phyloP scores from a whole-genome alignment of 2,329 filamentous ascomycete species.

The Pseudopithomyces chartarum region DNA sequence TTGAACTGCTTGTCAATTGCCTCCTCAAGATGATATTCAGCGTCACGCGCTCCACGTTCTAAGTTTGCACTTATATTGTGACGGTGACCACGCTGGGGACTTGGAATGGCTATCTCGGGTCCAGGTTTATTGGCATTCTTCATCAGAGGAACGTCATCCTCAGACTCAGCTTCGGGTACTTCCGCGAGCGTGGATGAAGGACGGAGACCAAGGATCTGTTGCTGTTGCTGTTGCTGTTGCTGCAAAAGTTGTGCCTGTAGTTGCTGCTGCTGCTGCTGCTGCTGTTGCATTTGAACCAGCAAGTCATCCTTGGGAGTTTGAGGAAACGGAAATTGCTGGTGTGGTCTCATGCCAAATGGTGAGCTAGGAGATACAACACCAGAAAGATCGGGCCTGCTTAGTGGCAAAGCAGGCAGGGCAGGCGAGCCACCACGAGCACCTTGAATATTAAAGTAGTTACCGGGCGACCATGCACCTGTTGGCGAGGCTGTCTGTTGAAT shows the following conservation, averaged over 20 bases:
- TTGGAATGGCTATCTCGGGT: constrained; percentile 64
- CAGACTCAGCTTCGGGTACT: constrained; percentile 75
- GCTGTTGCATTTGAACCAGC: constrained; percentile 53
- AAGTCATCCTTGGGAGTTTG: constrained; percentile 46
- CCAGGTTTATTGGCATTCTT: constrained; percentile 46
- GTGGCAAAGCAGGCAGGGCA: constrained; percentile 36
- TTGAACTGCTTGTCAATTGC: constrained; percentile 79
- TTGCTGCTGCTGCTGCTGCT: constrained; percentile 55
- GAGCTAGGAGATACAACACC: constrained; percentile 58
- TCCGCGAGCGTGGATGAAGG: constrained; percentile 64
- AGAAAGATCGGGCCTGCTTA: constrained; percentile 44
- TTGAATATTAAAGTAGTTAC: constrained; percentile 43
- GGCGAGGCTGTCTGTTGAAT: constrained; percentile 66
- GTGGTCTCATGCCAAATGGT: constrained; percentile 60
- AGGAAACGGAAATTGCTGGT: constrained; percentile 50
- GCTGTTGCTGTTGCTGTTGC: constrained; percentile 60
- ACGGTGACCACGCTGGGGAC: constrained; percentile 61
- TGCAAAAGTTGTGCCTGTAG: constrained; percentile 61
- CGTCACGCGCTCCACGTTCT: constrained; percentile 83
- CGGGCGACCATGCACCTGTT: constrained; percentile 49
- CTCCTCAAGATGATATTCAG: constrained; percentile 83
- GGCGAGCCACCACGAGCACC: constrained; percentile 52
- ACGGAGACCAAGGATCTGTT: constrained; percentile 52
- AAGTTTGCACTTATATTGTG: constrained; percentile 79
- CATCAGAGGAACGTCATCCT: constrained; percentile 45